Evolutionary conservation across 2,329 filamentous ascomycete species (phyloP).

Genomic region (Fusarium multiceps): DNA sequence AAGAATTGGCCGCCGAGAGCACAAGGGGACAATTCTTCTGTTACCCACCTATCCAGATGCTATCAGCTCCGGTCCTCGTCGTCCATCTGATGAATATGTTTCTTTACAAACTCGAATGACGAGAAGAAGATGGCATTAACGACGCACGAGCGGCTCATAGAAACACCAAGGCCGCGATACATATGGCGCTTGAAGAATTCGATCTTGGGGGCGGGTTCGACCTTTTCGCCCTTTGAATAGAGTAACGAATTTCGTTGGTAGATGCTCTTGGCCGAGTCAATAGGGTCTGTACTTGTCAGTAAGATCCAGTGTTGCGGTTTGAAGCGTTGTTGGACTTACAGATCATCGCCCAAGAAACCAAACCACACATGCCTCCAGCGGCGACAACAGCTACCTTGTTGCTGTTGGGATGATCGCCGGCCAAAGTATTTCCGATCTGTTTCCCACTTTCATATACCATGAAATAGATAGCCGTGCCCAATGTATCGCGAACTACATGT

Average conservation of each 20-base stretch:
- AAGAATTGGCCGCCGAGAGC: background rate
- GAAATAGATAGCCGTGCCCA: constrained; percentile 88
- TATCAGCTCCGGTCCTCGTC: constrained; percentile 49
- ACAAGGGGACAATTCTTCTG: background rate
- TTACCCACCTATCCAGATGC: background rate
- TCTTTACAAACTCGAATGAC: constrained; percentile 86
- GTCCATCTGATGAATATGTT: constrained; percentile 67
- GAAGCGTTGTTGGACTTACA: constrained; percentile 68
- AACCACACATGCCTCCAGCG: constrained; percentile 83
- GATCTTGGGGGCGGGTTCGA: constrained; percentile 76
- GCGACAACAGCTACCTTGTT: constrained; percentile 82
- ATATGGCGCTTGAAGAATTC: constrained; percentile 81
- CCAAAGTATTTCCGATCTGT: constrained; percentile 80
- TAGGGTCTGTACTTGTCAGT: constrained; percentile 62
- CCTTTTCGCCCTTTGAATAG: constrained; percentile 71
- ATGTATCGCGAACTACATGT: constrained; percentile 76
- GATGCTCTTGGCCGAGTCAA: constrained; percentile 86
- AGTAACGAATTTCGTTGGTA: constrained; percentile 86
- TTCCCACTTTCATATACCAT: constrained; percentile 90
- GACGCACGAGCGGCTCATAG: constrained; percentile 82
- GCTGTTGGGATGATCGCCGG: constrained; percentile 76
- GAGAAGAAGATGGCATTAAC: constrained; percentile 93
- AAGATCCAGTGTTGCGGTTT: background rate
- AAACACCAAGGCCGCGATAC: constrained; percentile 86
- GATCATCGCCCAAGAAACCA: constrained; percentile 84